Evolutionary conservation across 805 yeast genomes (phyloP).

Genomic region (Lachancea sp.): DNA sequence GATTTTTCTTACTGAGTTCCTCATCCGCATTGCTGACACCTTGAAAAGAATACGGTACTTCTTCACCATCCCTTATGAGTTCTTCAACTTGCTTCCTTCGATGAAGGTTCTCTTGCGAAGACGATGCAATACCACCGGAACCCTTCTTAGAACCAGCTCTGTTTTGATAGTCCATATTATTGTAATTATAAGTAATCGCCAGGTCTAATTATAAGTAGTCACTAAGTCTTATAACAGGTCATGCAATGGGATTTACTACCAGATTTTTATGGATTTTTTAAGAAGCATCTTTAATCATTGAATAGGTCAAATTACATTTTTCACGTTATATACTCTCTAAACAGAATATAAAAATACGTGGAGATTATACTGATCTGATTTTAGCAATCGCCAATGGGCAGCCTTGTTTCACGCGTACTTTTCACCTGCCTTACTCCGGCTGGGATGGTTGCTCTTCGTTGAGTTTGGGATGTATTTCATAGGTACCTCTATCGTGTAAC

Average conservation of each 20-base stretch:
- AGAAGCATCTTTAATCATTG: neutral
- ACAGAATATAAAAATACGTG: neutral
- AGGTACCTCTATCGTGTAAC: constrained; percentile 29
- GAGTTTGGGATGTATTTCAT: constrained; percentile 18
- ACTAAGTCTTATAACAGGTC: too few relatives aligned
- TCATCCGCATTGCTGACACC: constrained; percentile 49
- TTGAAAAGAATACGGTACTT: constrained; percentile 35
- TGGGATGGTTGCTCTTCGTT: neutral
- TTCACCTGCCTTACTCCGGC: neutral
- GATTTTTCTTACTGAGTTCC: constrained; percentile 34
- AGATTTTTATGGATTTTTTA: neutral
- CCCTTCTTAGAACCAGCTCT: constrained; percentile 90
- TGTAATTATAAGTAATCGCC: neutral
- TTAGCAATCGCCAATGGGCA: neutral
- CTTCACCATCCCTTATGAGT: constrained; percentile 39
- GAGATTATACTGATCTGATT: neutral
- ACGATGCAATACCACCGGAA: constrained; percentile 81
- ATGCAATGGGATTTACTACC: neutral
- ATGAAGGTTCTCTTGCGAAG: constrained; percentile 60
- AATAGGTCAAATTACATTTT: neutral
- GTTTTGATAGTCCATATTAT: constrained; percentile 84
- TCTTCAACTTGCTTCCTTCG: constrained; percentile 62
- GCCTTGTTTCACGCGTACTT: neutral
- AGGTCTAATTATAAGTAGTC: too few relatives aligned
- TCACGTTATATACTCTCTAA: constrained; percentile 4